Percentiles rank a stretch among this genome's conserved stretches.
phyloP scores from a whole-genome alignment of 2,329 filamentous ascomycete species.

The Colletotrichum agaves region DNA sequence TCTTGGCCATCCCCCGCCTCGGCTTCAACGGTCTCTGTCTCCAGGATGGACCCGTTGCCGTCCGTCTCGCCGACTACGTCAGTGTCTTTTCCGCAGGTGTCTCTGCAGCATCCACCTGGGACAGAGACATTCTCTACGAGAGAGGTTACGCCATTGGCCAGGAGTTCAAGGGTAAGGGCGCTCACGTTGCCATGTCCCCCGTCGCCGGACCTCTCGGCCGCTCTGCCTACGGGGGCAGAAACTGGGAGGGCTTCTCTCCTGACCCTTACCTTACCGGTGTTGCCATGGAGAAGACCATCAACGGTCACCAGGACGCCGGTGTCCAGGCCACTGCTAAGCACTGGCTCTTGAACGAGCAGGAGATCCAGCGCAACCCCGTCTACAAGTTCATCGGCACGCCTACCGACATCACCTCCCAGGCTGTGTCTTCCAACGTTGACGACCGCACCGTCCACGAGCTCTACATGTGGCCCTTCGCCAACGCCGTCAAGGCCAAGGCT shows the following conservation, averaged over 20 bases:
- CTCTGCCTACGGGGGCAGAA: slow-evolving; percentile 63
- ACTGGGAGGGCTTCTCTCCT: slow-evolving; percentile 73
- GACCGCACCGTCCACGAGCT: slow-evolving; percentile 69
- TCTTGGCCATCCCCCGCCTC: slow-evolving; percentile 51
- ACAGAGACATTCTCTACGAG: slow-evolving; percentile 70
- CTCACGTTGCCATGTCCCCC: slow-evolving; percentile 73
- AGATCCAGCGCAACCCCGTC: slow-evolving; percentile 46
- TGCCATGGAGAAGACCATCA: slow-evolving; percentile 49
- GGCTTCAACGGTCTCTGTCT: slow-evolving; percentile 57
- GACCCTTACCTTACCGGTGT: slow-evolving; percentile 76
- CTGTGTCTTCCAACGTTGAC: slow-evolving; percentile 60
- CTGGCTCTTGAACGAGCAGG: slow-evolving; percentile 52
- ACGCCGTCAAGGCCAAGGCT: slow-evolving; percentile 47
- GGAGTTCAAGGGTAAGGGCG: slow-evolving; percentile 78
- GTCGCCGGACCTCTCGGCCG: slow-evolving; percentile 56
- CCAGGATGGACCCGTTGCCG: slow-evolving; percentile 50
- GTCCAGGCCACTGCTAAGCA: slow-evolving; percentile 53
- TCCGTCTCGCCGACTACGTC: slow-evolving; percentile 54
- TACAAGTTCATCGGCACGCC: slow-evolving; percentile 42
- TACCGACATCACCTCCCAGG: slow-evolving; percentile 42
- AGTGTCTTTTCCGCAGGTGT: slow-evolving; percentile 65
- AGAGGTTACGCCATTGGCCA: slow-evolving; percentile 54
- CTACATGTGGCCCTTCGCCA: slow-evolving; percentile 50
- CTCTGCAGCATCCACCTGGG: slow-evolving; percentile 74
- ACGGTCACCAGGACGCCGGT: slow-evolving; percentile 48